Percentiles rank a stretch among this genome's conserved stretches.
Evolutionary conservation across 768 basidiomycete genomes (phyloP).

Genomic region (Termitomyces sp.): DNA sequence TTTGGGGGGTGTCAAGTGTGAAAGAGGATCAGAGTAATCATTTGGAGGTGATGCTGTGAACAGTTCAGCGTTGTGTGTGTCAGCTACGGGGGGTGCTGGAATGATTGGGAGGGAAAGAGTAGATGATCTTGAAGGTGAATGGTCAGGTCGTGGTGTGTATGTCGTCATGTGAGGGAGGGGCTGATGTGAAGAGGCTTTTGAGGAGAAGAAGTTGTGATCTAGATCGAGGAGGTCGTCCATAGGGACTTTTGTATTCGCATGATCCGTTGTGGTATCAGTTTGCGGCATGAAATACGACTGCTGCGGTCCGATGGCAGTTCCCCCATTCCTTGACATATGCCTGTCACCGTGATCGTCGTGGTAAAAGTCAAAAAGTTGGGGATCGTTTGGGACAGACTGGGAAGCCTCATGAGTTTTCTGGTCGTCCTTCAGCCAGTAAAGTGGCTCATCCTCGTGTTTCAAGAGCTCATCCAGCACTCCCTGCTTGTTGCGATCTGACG

Average conservation of each 20-base stretch:
- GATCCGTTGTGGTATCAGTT: background rate
- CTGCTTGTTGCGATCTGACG: slow-evolving; percentile 45
- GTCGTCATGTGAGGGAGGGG: slow-evolving; percentile 3
- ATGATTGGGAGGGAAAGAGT: slow-evolving; percentile 13
- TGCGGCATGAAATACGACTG: background rate
- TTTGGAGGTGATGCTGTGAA: slow-evolving; percentile 16
- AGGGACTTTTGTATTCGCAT: slow-evolving; percentile 7
- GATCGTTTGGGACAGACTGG: background rate
- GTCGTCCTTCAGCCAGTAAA: slow-evolving; percentile 46
- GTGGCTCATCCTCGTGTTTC: slow-evolving; percentile 62
- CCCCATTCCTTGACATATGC: background rate
- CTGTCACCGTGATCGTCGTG: background rate
- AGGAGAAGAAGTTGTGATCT: slow-evolving; percentile 29
- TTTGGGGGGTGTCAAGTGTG: background rate
- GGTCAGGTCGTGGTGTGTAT: slow-evolving; percentile 12
- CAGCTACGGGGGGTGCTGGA: slow-evolving; percentile 15
- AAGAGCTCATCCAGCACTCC: slow-evolving; percentile 60
- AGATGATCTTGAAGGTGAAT: slow-evolving; percentile 23
- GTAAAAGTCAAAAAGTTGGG: background rate
- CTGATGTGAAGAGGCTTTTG: slow-evolving; percentile 4
- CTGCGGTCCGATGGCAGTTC: background rate
- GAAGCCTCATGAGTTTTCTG: background rate
- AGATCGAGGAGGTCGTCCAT: slow-evolving; percentile 20
- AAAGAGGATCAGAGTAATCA: slow-evolving; percentile 6
- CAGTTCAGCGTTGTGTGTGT: slow-evolving; percentile 13